These are phyloP conservation scores for Rosa persica DNA, from an alignment of 306 rosid species.

Conservation along the genomic window DNA sequence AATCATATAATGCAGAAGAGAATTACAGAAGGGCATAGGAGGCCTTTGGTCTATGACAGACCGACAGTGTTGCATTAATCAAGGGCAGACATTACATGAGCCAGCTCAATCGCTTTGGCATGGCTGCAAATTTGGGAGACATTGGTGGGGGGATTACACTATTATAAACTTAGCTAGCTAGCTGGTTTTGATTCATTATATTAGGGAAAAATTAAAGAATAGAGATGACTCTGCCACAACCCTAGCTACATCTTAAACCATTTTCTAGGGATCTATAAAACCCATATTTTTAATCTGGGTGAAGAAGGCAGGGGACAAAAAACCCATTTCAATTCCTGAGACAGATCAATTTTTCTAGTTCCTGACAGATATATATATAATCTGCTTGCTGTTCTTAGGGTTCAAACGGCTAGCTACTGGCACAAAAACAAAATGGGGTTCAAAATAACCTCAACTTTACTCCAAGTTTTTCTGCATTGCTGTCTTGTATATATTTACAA, in stretches of 20 bases:
- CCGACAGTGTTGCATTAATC: slow-evolving; percentile 60
- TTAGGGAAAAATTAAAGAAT: slow-evolving; percentile 10
- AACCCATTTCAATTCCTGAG: slow-evolving; percentile 19
- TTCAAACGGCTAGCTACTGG: slow-evolving; percentile 19
- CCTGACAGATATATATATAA: neutral
- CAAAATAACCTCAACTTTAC: slow-evolving; percentile 10
- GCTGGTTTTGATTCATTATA: neutral
- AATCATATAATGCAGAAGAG: slow-evolving; percentile 17
- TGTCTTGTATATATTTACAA: slow-evolving; percentile 7
- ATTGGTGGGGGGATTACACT: neutral
- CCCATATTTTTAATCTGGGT: slow-evolving; percentile 4
- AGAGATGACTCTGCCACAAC: slow-evolving; percentile 38
- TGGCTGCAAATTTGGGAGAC: slow-evolving; percentile 50
- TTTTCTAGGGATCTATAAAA: slow-evolving; percentile 41
- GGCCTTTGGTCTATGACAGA: slow-evolving; percentile 41
- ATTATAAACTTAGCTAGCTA: neutral
- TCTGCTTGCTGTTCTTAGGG: slow-evolving; percentile 14
- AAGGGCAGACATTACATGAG: slow-evolving; percentile 73
- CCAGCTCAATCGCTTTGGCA: slow-evolving; percentile 91
- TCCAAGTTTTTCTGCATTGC: slow-evolving; percentile 18
- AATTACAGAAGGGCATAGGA: slow-evolving; percentile 24
- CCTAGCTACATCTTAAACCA: slow-evolving; percentile 35
- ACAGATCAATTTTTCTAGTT: slow-evolving; percentile 13
- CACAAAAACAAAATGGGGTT: slow-evolving; percentile 11
- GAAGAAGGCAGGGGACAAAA: slow-evolving; percentile 21